These are phyloP conservation scores for Fusarium sp. DNA, from an alignment of 2,329 filamentous ascomycete genomes.

Conservation along the genomic window DNA sequence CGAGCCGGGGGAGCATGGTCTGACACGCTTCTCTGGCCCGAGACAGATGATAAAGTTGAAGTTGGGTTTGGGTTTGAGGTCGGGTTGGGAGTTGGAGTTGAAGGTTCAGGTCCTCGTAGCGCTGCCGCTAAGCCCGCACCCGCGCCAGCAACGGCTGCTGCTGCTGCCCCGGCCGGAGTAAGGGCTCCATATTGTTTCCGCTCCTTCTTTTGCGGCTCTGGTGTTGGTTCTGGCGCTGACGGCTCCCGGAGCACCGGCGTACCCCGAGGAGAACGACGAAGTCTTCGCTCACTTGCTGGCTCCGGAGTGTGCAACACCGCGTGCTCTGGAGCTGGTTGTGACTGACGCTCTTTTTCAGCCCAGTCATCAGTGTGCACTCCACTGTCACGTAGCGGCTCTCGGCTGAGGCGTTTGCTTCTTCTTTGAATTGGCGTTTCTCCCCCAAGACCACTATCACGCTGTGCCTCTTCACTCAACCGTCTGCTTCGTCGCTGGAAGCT, in stretches of 20 bases:
- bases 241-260: conserved; percentile 61
- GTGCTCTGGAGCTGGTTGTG: conserved; percentile 41
- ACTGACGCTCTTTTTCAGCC: conserved; percentile 52
- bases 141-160: conserved; percentile 24
- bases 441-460: conserved; percentile 67
- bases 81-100: conserved; percentile 31
- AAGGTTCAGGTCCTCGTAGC: conserved; percentile 26
- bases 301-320: conserved; percentile 51
- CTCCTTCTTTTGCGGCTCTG: conserved; percentile 63
- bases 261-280: conserved; percentile 53
- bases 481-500: conserved; percentile 57
- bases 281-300: conserved; percentile 47
- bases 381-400: conserved; percentile 66
- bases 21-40: conserved; percentile 56
- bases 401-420: conserved; percentile 54
- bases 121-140: conserved; percentile 39
- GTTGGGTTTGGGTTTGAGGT: conserved; percentile 28
- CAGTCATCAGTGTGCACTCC: conserved; percentile 69
- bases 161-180: conserved; percentile 34
- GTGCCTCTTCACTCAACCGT: conserved; percentile 54
- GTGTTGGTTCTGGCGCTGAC: conserved; percentile 54
- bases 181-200: conserved; percentile 53
- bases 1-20: conserved; percentile 51
- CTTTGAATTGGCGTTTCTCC: conserved; percentile 61
- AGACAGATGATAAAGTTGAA: conserved; percentile 14